Evolutionary conservation across 73 alveolate genomes (phyloP).

Genomic region (Breviolum minutum): DNA sequence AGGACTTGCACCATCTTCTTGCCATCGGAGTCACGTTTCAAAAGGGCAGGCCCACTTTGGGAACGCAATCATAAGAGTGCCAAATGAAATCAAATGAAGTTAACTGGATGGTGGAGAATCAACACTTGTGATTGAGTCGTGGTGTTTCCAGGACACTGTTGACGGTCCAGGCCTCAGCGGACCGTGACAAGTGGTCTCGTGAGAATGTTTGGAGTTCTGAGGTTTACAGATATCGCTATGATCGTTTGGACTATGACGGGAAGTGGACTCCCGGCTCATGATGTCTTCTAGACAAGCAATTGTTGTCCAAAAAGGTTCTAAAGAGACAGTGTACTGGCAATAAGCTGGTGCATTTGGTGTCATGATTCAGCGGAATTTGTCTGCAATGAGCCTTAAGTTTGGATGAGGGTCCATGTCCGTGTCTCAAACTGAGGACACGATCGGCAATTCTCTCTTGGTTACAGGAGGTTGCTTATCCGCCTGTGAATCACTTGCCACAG

Average conservation of each 20-base stretch:
- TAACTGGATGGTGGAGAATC: background rate
- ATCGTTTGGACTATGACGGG: conserved; percentile 39
- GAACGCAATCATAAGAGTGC: background rate
- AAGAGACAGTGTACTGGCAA: no score
- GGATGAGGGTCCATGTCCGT: background rate
- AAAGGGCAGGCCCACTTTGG: conserved; percentile 17
- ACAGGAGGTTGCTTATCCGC: conserved; percentile 49
- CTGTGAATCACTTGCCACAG: conserved; percentile 84
- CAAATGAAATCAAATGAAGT: background rate
- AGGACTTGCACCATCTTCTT: conserved; percentile 55
- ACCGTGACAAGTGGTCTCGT: background rate
- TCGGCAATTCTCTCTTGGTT: conserved; percentile 40
- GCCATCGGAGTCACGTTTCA: conserved; percentile 38
- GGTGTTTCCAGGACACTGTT: background rate
- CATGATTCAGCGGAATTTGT: no score
- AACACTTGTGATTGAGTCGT: background rate
- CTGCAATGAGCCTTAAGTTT: no score
- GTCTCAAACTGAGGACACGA: background rate
- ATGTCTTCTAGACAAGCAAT: background rate
- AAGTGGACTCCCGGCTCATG: conserved; percentile 51
- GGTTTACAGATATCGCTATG: conserved; percentile 81
- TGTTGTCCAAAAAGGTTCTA: no score
- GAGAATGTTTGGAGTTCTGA: background rate
- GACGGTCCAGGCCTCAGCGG: background rate
- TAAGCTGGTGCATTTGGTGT: no score